phyloP scores from a whole-genome alignment of 176 grass and related monocot species.

The Lolium perenne region DNA sequence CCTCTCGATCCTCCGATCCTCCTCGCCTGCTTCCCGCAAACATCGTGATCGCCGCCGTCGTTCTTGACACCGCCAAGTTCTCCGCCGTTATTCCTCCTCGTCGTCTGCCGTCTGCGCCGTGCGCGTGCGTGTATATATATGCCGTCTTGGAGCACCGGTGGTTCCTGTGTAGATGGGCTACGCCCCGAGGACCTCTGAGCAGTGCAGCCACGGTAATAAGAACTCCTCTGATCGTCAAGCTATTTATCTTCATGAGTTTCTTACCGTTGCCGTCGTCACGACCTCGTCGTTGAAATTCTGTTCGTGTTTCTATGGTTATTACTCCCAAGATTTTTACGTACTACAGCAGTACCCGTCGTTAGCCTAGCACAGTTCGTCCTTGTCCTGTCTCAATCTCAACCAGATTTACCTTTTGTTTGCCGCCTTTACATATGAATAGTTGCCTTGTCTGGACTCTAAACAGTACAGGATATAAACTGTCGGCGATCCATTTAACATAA shows the following conservation, averaged over 20 bases:
- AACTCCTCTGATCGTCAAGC: background rate
- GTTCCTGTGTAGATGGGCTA: constrained; percentile 49
- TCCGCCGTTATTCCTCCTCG: constrained; percentile 18
- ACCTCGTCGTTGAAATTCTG: background rate
- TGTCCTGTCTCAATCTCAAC: background rate
- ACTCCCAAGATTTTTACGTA: constrained; percentile 21
- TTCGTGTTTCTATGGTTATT: background rate
- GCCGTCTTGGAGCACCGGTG: constrained; percentile 21
- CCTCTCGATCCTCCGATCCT: background rate
- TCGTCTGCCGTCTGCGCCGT: background rate
- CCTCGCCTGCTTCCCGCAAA: constrained; percentile 20
- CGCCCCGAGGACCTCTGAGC: constrained; percentile 20
- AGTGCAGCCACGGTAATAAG: constrained; percentile 20
- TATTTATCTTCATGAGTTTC: background rate
- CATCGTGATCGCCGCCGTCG: constrained; percentile 44
- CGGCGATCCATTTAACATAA: constrained; percentile 20
- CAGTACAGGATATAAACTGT: background rate
- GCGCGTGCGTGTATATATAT: constrained; percentile 23
- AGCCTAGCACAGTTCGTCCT: constrained; percentile 7
- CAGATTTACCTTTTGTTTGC: constrained; percentile 16
- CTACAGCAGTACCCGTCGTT: background rate
- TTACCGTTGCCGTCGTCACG: background rate
- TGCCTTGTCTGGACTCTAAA: background rate
- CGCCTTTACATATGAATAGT: background rate
- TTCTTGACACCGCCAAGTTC: constrained; percentile 30